phyloP scores from a whole-genome alignment of 305 asterid species.

The Fraxinus ornus region DNA sequence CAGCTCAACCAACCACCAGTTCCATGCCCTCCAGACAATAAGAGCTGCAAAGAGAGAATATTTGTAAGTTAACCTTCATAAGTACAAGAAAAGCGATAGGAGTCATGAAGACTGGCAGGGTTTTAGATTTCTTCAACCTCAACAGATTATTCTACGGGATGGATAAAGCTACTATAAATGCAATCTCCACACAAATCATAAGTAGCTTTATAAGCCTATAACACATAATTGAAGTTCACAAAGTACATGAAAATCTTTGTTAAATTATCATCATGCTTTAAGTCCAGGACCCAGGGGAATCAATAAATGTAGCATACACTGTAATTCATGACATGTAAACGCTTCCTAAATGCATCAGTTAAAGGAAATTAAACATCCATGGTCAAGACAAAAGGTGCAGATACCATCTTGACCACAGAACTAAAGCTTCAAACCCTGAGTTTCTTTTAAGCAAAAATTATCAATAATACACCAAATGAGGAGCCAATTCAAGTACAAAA shows the following conservation, averaged over 20 bases:
- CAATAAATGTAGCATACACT: not conserved
- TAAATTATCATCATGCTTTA: not conserved
- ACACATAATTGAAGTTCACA: not conserved
- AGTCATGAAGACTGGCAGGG: conserved; percentile 4
- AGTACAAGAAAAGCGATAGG: conserved; percentile 7
- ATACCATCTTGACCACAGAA: not conserved
- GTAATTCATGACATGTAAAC: conserved; percentile 5
- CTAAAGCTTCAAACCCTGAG: not conserved
- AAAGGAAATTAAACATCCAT: not conserved
- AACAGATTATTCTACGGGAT: conserved; percentile 10
- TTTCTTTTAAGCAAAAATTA: not conserved
- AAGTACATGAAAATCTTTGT: not conserved
- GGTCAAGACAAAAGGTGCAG: not conserved
- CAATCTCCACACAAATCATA: not conserved
- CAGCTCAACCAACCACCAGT: conserved; percentile 99
- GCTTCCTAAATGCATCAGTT: not conserved
- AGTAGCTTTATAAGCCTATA: conserved; percentile 3
- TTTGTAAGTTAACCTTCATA: conserved; percentile 12
- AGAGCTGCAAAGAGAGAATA: conserved; percentile 56
- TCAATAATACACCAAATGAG: not conserved
- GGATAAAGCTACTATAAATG: conserved; percentile 3
- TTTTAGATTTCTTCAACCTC: conserved; percentile 4
- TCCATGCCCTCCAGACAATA: conserved; percentile 97
- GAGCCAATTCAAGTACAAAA: not conserved
- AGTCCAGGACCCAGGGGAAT: not conserved